Base-by-base conservation (phyloP, 202 grass and related monocot species). In the Alloteropsis angusta region DNA sequence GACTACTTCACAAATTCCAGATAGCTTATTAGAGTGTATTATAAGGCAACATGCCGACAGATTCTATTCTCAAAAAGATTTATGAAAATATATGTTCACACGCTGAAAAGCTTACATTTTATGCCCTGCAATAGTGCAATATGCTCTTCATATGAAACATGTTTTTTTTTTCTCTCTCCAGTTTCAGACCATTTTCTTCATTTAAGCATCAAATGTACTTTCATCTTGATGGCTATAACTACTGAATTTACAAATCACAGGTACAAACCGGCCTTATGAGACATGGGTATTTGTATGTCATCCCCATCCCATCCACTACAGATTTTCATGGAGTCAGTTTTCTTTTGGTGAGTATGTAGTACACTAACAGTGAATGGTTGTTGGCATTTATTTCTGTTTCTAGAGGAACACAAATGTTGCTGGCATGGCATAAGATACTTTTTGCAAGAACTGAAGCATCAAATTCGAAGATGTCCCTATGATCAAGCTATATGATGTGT, bases 21-120 rank as follows among this genome's bases (percentile, higher is more conserved):
- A 79, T 79, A 66, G 22, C 54, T 82, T 76, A 23, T 73, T 38
- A 52, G 44, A 30, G 50, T 54, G 37, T 44, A 42, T 65, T 35
- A 42, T 26, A 65, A 65, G 36, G 11, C 9, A 32, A 77, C 22
- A 22, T 50, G 49, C 17, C 32, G 7, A 26, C 47, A 41, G 9
- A 87, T 83, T 65, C 25, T 78, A 72, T 74, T 83, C 41, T 72
- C 28, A 50, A 72, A 17, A 49, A 9, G 2, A 21, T 28, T 72
- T 65, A 30, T 72, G 65, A 9, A 38, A 65, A 74, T 15, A 80
- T 43, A 32, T 56, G 46, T 12, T 69, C 50, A 15, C 10, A 46
- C 16, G 14, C 52, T 48, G 30, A 28, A 56, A 23, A 56, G 9
- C 19, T 25, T 56, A 56, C 21, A 43, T 37, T 77, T 46, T 76